A percentile compares a stretch with the other conserved stretches of the same genome.
Conservation (phyloP, 108 stramenopile genomes). For the Stephanodiscus triporus region DNA sequence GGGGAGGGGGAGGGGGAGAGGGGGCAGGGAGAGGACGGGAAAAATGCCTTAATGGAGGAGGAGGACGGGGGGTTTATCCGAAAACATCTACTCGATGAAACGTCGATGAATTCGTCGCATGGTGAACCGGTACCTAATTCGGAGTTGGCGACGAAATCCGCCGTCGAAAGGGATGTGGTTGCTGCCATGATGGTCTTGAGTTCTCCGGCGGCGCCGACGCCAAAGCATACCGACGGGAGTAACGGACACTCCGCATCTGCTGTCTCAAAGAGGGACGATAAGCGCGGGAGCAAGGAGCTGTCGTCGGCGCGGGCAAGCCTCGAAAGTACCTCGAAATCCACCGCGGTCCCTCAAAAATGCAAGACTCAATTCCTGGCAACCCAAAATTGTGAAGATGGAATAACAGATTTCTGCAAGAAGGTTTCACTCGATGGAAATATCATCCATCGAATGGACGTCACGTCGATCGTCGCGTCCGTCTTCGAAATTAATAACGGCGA, state of each 20-base stretch:
- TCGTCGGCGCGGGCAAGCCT: background rate
- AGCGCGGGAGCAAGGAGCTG: too few relatives aligned
- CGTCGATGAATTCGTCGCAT: background rate
- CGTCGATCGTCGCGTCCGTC: too few relatives aligned
- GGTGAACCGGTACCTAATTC: background rate
- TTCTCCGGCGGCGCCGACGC: background rate
- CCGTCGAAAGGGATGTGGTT: background rate
- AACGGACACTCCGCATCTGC: background rate
- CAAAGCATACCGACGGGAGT: background rate
- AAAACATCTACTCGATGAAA: background rate
- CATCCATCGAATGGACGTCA: background rate
- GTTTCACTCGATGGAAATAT: constrained; percentile 4
- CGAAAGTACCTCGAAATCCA: background rate
- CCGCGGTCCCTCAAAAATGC: background rate
- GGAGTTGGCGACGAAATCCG: background rate
- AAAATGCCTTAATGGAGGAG: too few relatives aligned
- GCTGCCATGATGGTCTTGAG: too few relatives aligned
- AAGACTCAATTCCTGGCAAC: constrained; percentile 6
- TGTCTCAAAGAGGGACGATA: background rate
- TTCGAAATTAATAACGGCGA: too few relatives aligned
- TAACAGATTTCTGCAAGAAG: background rate
- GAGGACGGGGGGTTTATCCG: too few relatives aligned
- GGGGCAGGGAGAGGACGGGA: background rate
- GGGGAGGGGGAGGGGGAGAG: background rate
- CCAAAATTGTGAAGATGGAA: background rate